Evolutionary conservation across 2,329 filamentous ascomycete genomes (phyloP), one percentile per base, ranked within the genome.

Genomic region (Xylariaceae sp.): DNA sequence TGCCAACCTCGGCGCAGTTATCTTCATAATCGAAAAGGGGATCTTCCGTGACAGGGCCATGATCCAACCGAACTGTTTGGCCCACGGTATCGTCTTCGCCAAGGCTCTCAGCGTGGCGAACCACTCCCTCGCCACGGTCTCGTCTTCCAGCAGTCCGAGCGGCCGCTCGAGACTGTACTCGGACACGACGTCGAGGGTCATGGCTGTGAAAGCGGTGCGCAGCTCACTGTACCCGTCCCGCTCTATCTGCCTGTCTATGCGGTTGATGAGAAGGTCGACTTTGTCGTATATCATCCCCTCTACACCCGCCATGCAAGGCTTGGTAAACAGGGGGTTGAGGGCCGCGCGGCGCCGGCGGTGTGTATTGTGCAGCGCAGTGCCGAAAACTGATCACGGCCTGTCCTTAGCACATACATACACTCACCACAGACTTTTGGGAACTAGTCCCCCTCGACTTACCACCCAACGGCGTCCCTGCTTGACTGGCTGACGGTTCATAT

Each of bases 11-110:
- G 15, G 31, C 6, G 45, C 33, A 5, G 41, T 18, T 4, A 18
- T 7, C 23, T 26, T 43, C 28, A 43, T 38, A 4, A 48, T 9
- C 3, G 17, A 24, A 5, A 36, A 1, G 11, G 45, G 45, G 19
- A 48, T 30, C 16, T 30, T 36, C 15, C 36, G 36, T 9, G 43
- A 43, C 27, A 48, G 18, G 5, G 45, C 31, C 5, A 48, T 48
- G 2, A 48, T 36, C 45, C 45, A 48, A n/a, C 30, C 40, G 29
- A 48, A 48, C 15, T 48, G 45, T 18, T 40, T 40, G 1, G 39
- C 34, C 12, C 38, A 36, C 5, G 42, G 43, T 9, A 46, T 46
- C 15, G 37, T 34, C 15, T 19, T 31, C 5, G 27, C 34, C 16
- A 48, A 32, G 6, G 42, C 39, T 28, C 26, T 34, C 5, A 48